These are phyloP conservation scores for Rhizopus arrhizus DNA, from an alignment of 371 early-diverging fungal species.

Conservation along the genomic window DNA sequence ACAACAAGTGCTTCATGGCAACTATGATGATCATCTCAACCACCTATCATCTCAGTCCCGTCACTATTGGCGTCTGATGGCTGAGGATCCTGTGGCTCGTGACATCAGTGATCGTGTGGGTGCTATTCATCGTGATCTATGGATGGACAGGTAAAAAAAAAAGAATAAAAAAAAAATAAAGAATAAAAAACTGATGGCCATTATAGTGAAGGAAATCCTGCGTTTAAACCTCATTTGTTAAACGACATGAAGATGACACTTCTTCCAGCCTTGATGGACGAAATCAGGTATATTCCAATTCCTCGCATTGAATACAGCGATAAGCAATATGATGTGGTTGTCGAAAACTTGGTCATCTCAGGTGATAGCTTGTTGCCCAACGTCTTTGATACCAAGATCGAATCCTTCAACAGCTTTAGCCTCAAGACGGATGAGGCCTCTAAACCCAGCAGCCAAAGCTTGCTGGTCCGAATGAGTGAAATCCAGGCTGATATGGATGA, in stretches of 20 bases:
- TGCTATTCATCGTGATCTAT: slow-evolving; percentile 39
- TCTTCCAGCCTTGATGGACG: slow-evolving; percentile 57
- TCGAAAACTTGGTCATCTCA: slow-evolving; percentile 64
- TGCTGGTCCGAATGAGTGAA: slow-evolving; percentile 35
- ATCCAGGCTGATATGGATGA: slow-evolving; percentile 41
- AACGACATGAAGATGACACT: slow-evolving; percentile 58
- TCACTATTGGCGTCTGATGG: slow-evolving; percentile 27
- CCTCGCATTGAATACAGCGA: slow-evolving; percentile 70
- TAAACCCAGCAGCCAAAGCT: slow-evolving; percentile 46
- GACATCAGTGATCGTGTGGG: slow-evolving; percentile 31
- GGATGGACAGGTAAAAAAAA: slow-evolving; percentile 37
- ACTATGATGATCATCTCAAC: slow-evolving; percentile 29
- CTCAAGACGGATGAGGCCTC: slow-evolving; percentile 34
- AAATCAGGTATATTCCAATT: slow-evolving; percentile 63
- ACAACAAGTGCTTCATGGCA: slow-evolving; percentile 26
- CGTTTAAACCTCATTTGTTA: slow-evolving; percentile 63
- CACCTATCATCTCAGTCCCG: slow-evolving; percentile 23
- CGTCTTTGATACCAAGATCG: slow-evolving; percentile 53
- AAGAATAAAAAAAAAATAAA: not conserved
- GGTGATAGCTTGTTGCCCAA: slow-evolving; percentile 63
- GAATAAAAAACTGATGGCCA: not conserved
- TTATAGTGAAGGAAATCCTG: slow-evolving; percentile 46
- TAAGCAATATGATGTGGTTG: slow-evolving; percentile 54
- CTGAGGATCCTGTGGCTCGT: slow-evolving; percentile 37
- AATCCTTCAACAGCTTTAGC: slow-evolving; percentile 43